Evolutionary conservation across 106 monocot genomes (phyloP).

Genomic region (Dendrobium chrysotoxum): DNA sequence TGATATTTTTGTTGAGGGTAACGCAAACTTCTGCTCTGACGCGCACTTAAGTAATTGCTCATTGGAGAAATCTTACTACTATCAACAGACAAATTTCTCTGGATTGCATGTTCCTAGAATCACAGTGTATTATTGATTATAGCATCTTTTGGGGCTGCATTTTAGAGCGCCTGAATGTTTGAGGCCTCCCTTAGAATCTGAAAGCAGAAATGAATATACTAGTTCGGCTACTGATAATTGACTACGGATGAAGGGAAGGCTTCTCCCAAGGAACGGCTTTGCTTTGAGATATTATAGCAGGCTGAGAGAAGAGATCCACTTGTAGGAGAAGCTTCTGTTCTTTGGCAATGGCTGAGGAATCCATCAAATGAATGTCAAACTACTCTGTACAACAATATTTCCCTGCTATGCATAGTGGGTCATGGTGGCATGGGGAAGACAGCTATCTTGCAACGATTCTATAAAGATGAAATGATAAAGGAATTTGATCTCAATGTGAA

Average conservation of each 20-base stretch:
- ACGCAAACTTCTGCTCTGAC: background rate
- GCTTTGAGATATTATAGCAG: conserved; percentile 76
- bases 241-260: conserved; percentile 32
- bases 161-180: conserved; percentile 86
- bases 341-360: conserved; percentile 9
- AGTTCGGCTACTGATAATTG: conserved; percentile 22
- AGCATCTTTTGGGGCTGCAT: conserved; percentile 94
- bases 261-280: conserved; percentile 52
- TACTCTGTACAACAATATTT: no score
- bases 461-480: no score
- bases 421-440: no score
- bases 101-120: conserved; percentile 86
- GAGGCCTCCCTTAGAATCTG: conserved; percentile 29
- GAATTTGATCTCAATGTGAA: no score
- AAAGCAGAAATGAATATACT: conserved; percentile 19
- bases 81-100: conserved; percentile 88
- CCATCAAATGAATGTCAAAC: no score
- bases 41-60: background rate
- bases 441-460: no score
- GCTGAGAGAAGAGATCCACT: conserved; percentile 56
- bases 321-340: conserved; percentile 46
- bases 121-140: conserved; percentile 91
- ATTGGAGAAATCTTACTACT: background rate
- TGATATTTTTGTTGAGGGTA: background rate
- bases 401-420: no score